A percentile compares a stretch with the other conserved stretches of the same genome.
Evolutionary conservation across 768 basidiomycete species (phyloP).

Genomic region (Hortiboletus campestris): DNA sequence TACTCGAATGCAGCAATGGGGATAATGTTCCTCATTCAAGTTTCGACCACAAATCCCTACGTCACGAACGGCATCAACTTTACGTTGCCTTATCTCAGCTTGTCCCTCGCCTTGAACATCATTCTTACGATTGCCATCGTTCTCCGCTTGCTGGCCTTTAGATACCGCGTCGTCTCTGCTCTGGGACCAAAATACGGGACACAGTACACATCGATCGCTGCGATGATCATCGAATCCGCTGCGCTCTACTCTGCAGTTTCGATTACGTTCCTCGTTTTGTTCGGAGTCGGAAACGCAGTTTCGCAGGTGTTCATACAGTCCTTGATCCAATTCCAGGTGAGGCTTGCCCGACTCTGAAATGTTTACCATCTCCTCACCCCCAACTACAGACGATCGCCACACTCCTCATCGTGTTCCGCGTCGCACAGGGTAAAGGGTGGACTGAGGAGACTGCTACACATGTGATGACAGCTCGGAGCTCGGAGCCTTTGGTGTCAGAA

Average conservation of each 20-base stretch:
- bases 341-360: not conserved
- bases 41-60: constrained; percentile 12
- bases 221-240: constrained; percentile 38
- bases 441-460: not conserved
- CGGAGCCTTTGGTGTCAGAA: not conserved
- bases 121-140: constrained; percentile 33
- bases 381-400: not conserved
- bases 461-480: not conserved
- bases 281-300: constrained; percentile 15
- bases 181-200: constrained; percentile 25
- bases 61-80: constrained; percentile 11
- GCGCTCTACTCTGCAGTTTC: constrained; percentile 28
- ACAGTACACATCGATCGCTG: constrained; percentile 32
- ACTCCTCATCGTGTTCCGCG: constrained; percentile 9
- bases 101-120: constrained; percentile 34
- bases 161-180: constrained; percentile 3
- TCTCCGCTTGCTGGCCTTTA: constrained; percentile 24
- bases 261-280: constrained; percentile 32
- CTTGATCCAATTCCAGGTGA: constrained; percentile 30
- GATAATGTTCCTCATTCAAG: constrained; percentile 7
- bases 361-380: not conserved
- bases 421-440: constrained; percentile 10
- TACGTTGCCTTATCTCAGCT: constrained; percentile 23
- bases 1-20: constrained; percentile 3
- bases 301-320: constrained; percentile 32